Evolutionary conservation across 1,284 basidiomycete genomes (phyloP), one percentile per base, ranked within the genome.

Genomic region (Vanrija pseudolonga): DNA sequence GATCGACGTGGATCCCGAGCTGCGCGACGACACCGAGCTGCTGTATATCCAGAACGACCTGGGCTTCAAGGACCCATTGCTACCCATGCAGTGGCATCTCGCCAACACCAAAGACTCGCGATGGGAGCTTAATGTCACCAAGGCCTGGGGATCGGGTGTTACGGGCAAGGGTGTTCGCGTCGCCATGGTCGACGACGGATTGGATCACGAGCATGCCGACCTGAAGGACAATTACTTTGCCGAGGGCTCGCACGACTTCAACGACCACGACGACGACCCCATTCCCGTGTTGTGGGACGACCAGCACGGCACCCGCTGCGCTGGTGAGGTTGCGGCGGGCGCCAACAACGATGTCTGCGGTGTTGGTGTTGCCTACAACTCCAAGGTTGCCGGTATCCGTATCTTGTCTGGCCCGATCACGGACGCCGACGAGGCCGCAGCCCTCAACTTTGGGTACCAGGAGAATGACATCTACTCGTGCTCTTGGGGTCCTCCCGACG

Each of bases 401-500:
- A 99, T 98, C 63, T 84, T 98, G 45, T 97, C 93, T 1, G 94
- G 90, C 0, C 86, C 90, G n/a, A 97, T 98, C 62, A 88, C 92
- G 6, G 95, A 99, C 72, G 86, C 90, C n/a, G 96, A 99, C 75
- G 96, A 99, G 77, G 94, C 96, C 1, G 86, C 91, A 1, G 87
- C 95, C 5, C 84, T 99, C 60, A 99, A 99, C 77, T 97, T 80
- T 63, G 90, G 50, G 15, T 98, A 87, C 73, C 88, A 98, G 66
- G 86, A 91, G 63, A 93, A 90, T 56, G 88, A 89, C 46, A 93
- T 95, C 64, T 98, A 88, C 79, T 92, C 89, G 55, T 99, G 96
- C 77, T 92, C 89, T 56, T 98, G 95, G 95, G 96, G 96, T 14
- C 96, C 96, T 8, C 89, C 95, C 0, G 96, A 98, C 74, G 90